These are phyloP conservation scores for Hymenoscyphus fraxineus DNA, from an alignment of 2,329 filamentous ascomycete genomes.

Conservation along the genomic window DNA sequence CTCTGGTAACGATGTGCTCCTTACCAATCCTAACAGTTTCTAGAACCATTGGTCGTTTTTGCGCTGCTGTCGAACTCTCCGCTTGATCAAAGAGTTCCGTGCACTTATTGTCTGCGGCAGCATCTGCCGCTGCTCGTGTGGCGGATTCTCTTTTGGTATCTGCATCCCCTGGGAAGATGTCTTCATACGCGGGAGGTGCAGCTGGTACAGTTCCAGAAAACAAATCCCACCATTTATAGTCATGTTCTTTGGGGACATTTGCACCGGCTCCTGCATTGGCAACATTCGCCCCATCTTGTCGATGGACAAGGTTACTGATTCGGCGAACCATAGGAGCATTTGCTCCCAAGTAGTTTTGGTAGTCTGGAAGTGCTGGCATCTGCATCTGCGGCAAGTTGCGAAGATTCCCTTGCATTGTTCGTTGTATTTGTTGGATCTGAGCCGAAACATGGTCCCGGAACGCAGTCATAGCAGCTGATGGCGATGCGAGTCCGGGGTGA, in stretches of 20 bases:
- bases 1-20: conserved; percentile 60
- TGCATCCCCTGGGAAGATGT: conserved; percentile 61
- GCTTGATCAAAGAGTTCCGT: conserved; percentile 48
- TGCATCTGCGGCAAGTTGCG: conserved; percentile 61
- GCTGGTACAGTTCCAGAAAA: conserved; percentile 51
- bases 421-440: conserved; percentile 74
- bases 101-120: conserved; percentile 57
- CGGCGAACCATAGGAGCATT: conserved; percentile 62
- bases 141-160: conserved; percentile 58
- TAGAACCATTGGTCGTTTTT: conserved; percentile 34
- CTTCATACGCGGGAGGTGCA: conserved; percentile 72
- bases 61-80: conserved; percentile 38
- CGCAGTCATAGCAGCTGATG: conserved; percentile 61
- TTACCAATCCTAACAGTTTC: conserved; percentile 55
- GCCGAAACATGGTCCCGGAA: conserved; percentile 70
- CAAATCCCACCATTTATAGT: conserved; percentile 65
- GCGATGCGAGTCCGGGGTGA: conserved; percentile 42
- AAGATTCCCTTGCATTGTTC: conserved; percentile 61
- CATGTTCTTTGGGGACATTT: conserved; percentile 42
- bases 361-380: conserved; percentile 64
- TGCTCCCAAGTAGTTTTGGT: conserved; percentile 60
- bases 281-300: conserved; percentile 35
- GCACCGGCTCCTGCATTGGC: conserved; percentile 38
- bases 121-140: conserved; percentile 54
- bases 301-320: conserved; percentile 66